These are phyloP conservation scores for Knufia petricola DNA, from an alignment of 2,329 filamentous ascomycete genomes.

Conservation along the genomic window DNA sequence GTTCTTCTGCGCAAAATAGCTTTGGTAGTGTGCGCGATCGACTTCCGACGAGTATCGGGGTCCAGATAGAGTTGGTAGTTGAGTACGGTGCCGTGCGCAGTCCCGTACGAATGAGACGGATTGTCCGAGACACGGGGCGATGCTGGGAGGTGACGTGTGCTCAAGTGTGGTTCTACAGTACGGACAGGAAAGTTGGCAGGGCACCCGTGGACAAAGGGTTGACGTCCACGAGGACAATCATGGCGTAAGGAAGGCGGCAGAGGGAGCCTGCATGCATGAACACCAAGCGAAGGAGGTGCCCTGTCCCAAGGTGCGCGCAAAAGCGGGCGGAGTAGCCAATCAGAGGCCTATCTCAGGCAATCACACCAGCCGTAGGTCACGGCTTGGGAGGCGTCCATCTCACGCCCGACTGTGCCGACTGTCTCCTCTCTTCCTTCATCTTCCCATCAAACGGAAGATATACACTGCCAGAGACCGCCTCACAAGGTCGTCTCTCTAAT, in stretches of 20 bases:
- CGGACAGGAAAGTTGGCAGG: neutral
- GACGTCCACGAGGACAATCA: too few species aligned
- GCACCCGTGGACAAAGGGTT: too few species aligned
- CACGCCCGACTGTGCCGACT: constrained; percentile 4
- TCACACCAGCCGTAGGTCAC: neutral
- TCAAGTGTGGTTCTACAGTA: too few species aligned
- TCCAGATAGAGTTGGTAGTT: neutral
- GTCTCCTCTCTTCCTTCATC: constrained; percentile 15
- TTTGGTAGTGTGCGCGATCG: neutral
- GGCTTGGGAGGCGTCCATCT: neutral
- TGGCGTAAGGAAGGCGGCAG: neutral
- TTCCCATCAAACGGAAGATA: constrained; percentile 22
- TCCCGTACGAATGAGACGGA: neutral
- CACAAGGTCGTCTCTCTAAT: constrained; percentile 19
- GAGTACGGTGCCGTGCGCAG: neutral
- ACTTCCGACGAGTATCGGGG: neutral
- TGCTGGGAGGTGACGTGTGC: neutral
- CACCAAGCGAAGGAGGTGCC: neutral
- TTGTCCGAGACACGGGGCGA: neutral
- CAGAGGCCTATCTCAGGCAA: neutral
- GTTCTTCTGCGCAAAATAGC: neutral
- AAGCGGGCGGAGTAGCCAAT: neutral
- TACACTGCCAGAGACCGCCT: constrained; percentile 17
- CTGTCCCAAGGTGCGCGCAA: too few species aligned
- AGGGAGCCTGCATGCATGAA: constrained; percentile 2